Evolutionary conservation across 768 basidiomycete species (phyloP).

Genomic region (Rhizopogon vesiculosus): DNA sequence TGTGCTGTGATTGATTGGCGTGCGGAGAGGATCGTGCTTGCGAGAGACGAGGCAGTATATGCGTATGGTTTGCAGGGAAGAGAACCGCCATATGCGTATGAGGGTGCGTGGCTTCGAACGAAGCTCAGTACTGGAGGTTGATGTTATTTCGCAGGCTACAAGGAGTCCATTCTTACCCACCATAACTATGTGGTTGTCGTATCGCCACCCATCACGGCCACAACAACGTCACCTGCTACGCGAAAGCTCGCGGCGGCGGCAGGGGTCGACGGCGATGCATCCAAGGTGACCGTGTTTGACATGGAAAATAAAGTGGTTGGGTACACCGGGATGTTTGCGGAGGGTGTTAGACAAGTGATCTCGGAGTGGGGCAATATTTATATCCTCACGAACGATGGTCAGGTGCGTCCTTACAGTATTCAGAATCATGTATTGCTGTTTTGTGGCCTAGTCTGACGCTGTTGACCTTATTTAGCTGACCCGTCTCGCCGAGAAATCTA

Average conservation of each 20-base stretch:
- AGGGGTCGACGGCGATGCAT: constrained; percentile 50
- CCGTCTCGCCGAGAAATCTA: constrained; percentile 74
- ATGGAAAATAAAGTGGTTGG: constrained; percentile 89
- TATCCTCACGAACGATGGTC: constrained; percentile 73
- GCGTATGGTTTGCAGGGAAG: constrained; percentile 78
- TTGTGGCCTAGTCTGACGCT: not conserved
- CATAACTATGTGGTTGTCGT: constrained; percentile 87
- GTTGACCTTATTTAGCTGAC: constrained; percentile 39
- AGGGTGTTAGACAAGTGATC: constrained; percentile 80
- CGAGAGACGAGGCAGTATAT: constrained; percentile 89
- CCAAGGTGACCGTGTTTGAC: constrained; percentile 84
- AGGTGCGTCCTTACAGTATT: constrained; percentile 38
- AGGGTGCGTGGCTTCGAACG: constrained; percentile 48
- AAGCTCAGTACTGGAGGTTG: not conserved
- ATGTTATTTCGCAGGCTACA: constrained; percentile 26
- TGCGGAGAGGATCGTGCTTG: constrained; percentile 73
- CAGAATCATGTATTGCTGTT: not conserved
- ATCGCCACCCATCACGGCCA: constrained; percentile 75
- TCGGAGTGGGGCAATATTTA: constrained; percentile 81
- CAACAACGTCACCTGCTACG: constrained; percentile 53
- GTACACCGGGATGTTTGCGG: constrained; percentile 74
- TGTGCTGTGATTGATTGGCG: constrained; percentile 81
- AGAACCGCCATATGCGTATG: constrained; percentile 85
- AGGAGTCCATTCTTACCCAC: constrained; percentile 72
- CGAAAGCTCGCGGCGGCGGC: constrained; percentile 21